Percentiles rank a stretch among this genome's conserved stretches.
These are phyloP conservation scores for Eruca vesicaria DNA, from an alignment of 441 rosid species.

Conservation along the genomic window DNA sequence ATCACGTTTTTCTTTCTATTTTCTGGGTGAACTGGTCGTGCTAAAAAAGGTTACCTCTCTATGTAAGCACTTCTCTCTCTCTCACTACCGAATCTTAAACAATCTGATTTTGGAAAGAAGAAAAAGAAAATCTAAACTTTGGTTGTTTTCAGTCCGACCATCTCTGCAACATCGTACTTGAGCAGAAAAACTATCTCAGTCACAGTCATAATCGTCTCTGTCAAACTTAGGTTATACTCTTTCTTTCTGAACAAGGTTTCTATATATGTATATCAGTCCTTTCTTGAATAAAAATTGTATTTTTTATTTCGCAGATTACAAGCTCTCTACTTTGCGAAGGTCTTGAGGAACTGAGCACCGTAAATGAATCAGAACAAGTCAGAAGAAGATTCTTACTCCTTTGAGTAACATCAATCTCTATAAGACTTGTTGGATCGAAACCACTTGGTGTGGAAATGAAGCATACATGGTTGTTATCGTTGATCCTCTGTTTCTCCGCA, in stretches of 20 bases:
- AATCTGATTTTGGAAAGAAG: not conserved
- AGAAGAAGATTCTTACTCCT: not conserved
- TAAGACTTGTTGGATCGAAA: not conserved
- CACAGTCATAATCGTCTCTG: not conserved
- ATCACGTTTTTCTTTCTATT: not conserved
- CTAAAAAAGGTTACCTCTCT: not conserved
- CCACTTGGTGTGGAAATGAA: conserved; percentile 19
- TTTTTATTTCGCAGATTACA: not conserved
- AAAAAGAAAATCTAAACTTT: not conserved
- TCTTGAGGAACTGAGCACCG: not conserved
- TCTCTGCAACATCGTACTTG: conserved; percentile 31
- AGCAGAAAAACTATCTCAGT: conserved; percentile 12
- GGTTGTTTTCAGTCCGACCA: conserved; percentile 15
- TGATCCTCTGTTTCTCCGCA: conserved; percentile 6
- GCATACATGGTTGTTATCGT: conserved; percentile 3
- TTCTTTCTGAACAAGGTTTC: conserved; percentile 23
- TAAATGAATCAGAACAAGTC: conserved; percentile 6
- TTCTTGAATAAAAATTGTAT: not conserved
- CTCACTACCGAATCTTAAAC: conserved; percentile 2
- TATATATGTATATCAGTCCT: not conserved
- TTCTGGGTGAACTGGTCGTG: conserved; percentile 9
- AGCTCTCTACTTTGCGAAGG: not conserved
- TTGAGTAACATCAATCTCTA: not conserved
- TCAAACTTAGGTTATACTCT: conserved; percentile 17
- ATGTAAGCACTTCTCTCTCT: conserved; percentile 16